These are phyloP conservation scores for Pichia sp. DNA, from an alignment of 1,139 yeast genomes.

Conservation along the genomic window DNA sequence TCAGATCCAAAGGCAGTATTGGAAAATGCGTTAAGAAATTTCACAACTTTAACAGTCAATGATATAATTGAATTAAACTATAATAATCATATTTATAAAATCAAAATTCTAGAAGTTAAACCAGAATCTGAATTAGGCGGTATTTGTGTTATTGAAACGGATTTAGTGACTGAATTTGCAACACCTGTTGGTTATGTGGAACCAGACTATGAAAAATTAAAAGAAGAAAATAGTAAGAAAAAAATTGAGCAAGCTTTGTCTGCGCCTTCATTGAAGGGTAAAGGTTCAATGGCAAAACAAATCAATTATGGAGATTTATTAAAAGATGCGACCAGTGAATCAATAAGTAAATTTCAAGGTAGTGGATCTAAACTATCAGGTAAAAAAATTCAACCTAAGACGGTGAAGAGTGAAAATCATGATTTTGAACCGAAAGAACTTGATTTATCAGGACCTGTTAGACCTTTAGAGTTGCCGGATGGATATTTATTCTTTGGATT, in stretches of 20 bases:
- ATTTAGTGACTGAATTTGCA: conserved; percentile 94
- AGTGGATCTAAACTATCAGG: conserved; percentile 73
- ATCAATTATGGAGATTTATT: conserved; percentile 63
- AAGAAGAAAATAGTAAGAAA: conserved; percentile 24
- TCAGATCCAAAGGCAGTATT: conserved; percentile 95
- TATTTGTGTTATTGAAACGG: conserved; percentile 94
- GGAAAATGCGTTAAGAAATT: conserved; percentile 84
- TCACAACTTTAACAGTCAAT: conserved; percentile 77
- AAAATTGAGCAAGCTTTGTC: conserved; percentile 23
- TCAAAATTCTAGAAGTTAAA: conserved; percentile 80
- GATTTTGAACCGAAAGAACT: conserved; percentile 34
- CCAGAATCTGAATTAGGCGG: conserved; percentile 59
- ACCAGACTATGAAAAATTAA: conserved; percentile 29
- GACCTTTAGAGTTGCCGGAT: conserved; percentile 65
- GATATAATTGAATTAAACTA: conserved; percentile 84
- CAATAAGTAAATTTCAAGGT: conserved; percentile 42
- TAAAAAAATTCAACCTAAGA: conserved; percentile 31
- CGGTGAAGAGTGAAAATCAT: conserved; percentile 18
- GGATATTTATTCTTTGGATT: conserved; percentile 93
- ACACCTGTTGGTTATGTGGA: conserved; percentile 98
- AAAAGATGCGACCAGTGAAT: conserved; percentile 32
- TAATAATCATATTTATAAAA: conserved; percentile 72
- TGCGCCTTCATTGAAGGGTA: conserved; percentile 28
- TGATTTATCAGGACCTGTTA: conserved; percentile 56
- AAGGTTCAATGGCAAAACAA: conserved; percentile 73